Conservation (phyloP, 139 green algal genomes). For the Mychonastes homosphaera region DNA sequence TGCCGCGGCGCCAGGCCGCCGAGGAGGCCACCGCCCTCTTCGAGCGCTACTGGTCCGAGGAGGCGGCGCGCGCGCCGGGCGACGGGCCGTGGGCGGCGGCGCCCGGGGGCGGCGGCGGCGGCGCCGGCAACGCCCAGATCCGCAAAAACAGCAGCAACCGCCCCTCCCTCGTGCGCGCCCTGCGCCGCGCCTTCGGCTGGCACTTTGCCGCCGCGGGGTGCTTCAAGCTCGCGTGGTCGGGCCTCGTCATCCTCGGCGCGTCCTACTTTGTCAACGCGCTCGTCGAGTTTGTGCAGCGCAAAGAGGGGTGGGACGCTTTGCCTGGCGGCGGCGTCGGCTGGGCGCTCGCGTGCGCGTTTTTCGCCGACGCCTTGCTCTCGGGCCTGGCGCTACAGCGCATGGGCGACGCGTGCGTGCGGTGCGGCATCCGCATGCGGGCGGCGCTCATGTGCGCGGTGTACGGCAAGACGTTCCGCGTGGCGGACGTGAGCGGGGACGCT, state of each 20-base stretch:
- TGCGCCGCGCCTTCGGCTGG: slow-evolving; percentile 22
- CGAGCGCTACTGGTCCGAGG: slow-evolving; percentile 11
- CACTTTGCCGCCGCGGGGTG: slow-evolving; percentile 25
- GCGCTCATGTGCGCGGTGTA: slow-evolving; percentile 33
- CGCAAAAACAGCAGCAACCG: slow-evolving; percentile 6
- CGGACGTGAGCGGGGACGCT: slow-evolving; percentile 20
- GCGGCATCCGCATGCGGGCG: slow-evolving; percentile 35
- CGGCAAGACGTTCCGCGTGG: slow-evolving; percentile 40
- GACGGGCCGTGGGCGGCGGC: neutral
- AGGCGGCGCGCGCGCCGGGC: slow-evolving; percentile 15
- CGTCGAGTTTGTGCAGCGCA: slow-evolving; percentile 20
- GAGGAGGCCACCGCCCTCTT: slow-evolving; percentile 25
- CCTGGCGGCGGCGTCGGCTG: slow-evolving; percentile 39
- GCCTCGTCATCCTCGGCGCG: slow-evolving; percentile 30
- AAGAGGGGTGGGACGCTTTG: slow-evolving; percentile 13
- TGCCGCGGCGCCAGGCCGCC: slow-evolving; percentile 34
- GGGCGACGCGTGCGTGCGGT: slow-evolving; percentile 36
- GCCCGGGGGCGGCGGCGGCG: neutral
- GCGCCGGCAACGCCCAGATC: too few relatives aligned
- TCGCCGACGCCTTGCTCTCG: slow-evolving; percentile 40
- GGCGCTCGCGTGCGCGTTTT: slow-evolving; percentile 44
- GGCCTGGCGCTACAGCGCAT: slow-evolving; percentile 51
- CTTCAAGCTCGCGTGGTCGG: slow-evolving; percentile 32
- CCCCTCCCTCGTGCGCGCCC: slow-evolving; percentile 24
- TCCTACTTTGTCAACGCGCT: slow-evolving; percentile 30